Conservation (phyloP, 2,329 filamentous ascomycete species). For the Colletotrichum eremochloae region DNA sequence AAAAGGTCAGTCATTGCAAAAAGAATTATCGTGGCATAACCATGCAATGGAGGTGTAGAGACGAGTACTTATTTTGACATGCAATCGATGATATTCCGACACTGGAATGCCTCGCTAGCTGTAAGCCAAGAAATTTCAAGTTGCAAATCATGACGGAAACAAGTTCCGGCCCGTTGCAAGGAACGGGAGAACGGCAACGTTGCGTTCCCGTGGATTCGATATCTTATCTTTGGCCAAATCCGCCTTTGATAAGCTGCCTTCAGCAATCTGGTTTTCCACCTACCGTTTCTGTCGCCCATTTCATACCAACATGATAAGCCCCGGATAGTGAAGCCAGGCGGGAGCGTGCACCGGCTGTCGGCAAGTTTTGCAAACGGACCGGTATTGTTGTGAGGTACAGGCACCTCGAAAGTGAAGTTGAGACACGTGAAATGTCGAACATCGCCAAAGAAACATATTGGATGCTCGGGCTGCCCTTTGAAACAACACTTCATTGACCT, state of each 20-base stretch:
- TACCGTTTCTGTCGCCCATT: not conserved
- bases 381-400: not conserved
- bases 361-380: not conserved
- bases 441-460: not conserved
- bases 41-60: not conserved
- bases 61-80: accelerated
- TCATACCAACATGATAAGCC: not conserved
- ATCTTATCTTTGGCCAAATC: not conserved
- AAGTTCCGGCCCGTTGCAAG: too few species aligned
- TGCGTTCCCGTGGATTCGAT: too few species aligned
- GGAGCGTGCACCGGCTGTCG: not conserved
- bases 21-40: not conserved
- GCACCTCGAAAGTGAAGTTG: not conserved
- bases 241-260: not conserved
- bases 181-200: not conserved
- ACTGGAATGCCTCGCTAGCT: not conserved
- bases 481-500: too few species aligned
- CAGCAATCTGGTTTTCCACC: not conserved
- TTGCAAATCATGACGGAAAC: not conserved
- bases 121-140: too few species aligned
- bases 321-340: not conserved
- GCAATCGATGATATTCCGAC: not conserved
- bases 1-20: accelerated
- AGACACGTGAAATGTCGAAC: not conserved
- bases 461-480: not conserved